phyloP scores from a whole-genome alignment of 495 filamentous ascomycete genomes.

The Podospora didyma region DNA sequence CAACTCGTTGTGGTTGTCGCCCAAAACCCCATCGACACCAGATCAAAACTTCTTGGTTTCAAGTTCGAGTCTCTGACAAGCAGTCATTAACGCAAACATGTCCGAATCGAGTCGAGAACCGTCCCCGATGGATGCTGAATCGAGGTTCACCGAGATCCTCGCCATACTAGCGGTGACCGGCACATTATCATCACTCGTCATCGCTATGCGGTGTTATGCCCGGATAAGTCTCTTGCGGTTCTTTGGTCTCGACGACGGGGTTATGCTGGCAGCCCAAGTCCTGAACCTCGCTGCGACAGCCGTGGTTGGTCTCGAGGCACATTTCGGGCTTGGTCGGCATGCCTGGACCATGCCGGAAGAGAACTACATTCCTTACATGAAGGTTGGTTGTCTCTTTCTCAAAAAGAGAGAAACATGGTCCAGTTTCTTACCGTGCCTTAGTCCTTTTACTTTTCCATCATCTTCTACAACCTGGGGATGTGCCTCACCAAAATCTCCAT shows the following conservation, averaged over 20 bases:
- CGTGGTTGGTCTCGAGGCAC: neutral
- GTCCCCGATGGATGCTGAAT: constrained; percentile 9
- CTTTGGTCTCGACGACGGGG: constrained; percentile 10
- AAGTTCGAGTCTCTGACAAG: too few relatives aligned
- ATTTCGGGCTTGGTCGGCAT: constrained; percentile 32
- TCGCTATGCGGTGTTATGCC: constrained; percentile 7
- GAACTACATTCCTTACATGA: neutral
- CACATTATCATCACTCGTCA: constrained; percentile 1
- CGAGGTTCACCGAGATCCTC: constrained; percentile 4
- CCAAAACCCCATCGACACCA: too few relatives aligned
- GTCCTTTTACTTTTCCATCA: constrained; percentile 23
- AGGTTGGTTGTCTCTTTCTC: neutral
- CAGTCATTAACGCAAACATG: too few relatives aligned
- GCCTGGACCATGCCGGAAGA: constrained; percentile 22
- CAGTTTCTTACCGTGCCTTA: constrained; percentile 23
- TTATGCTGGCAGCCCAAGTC: constrained; percentile 11
- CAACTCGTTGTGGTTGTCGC: too few relatives aligned
- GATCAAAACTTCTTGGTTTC: too few relatives aligned
- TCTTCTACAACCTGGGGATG: constrained; percentile 31
- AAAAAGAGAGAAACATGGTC: neutral
- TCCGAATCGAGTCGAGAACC: too few relatives aligned
- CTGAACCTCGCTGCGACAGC: neutral
- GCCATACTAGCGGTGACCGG: constrained; percentile 5
- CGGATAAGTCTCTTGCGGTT: constrained; percentile 5
- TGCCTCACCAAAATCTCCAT: constrained; percentile 31